Evolutionary conservation across 208 protist genomes (phyloP).

Genomic region (Acanthamoeba polyphaga): DNA sequence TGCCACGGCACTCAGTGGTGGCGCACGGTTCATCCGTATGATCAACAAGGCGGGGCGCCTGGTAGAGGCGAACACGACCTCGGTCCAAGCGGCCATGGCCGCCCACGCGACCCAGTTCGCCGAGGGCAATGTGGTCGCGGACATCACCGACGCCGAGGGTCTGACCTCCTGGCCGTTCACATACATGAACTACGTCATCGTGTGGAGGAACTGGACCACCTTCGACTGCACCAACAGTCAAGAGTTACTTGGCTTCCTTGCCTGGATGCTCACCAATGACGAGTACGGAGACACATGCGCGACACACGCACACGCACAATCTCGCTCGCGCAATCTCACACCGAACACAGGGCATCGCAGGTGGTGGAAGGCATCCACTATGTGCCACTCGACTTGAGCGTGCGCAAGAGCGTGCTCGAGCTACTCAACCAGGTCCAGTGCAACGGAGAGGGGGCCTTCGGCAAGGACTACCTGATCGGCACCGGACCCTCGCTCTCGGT

Average conservation of each 20-base stretch:
- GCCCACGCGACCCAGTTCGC: neutral
- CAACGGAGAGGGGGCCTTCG: constrained; percentile 8
- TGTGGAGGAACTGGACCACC: neutral
- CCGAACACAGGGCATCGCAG: neutral
- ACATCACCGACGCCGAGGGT: neutral
- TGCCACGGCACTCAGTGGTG: neutral
- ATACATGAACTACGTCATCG: neutral
- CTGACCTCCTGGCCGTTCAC: neutral
- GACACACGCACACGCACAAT: no score
- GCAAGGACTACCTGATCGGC: neutral
- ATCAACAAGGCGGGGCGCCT: constrained; percentile 9
- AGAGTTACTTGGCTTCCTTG: neutral
- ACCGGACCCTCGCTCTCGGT: neutral
- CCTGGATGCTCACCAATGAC: neutral
- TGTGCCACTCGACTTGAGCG: neutral
- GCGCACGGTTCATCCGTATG: neutral
- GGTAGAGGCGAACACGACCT: neutral
- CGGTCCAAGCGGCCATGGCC: constrained; percentile 56
- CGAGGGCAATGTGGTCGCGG: neutral
- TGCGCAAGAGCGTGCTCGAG: constrained; percentile 4
- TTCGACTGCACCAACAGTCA: neutral
- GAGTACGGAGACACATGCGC: neutral
- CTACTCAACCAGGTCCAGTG: neutral
- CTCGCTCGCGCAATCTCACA: no score
- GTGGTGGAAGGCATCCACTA: neutral